These are phyloP conservation scores for Pyrrhoderma noxium DNA, from an alignment of 1,284 basidiomycete species.

Conservation along the genomic window DNA sequence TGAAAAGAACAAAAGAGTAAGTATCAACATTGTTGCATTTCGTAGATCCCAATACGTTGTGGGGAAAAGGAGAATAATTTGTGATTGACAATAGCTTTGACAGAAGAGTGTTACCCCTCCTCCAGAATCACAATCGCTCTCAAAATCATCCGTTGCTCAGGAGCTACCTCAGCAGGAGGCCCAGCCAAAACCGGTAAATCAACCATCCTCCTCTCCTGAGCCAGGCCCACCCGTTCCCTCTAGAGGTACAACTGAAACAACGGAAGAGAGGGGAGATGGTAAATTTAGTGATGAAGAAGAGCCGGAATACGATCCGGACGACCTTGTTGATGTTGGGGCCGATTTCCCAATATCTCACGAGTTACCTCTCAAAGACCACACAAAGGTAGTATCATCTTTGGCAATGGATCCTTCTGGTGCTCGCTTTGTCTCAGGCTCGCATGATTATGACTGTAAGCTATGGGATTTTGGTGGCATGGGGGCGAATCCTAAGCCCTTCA, in stretches of 20 bases:
- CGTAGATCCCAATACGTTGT: background rate
- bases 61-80: background rate
- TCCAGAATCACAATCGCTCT: background rate
- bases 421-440: conserved; percentile 82
- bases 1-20: conserved; percentile 60
- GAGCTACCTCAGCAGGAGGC: background rate
- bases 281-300: conserved; percentile 31
- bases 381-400: conserved; percentile 89
- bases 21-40: conserved; percentile 13
- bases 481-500: conserved; percentile 77
- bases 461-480: conserved; percentile 99
- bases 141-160: no score
- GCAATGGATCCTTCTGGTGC: conserved; percentile 91
- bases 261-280: conserved; percentile 31
- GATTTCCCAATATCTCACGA: conserved; percentile 84
- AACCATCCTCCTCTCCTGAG: conserved; percentile 3
- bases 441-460: conserved; percentile 95
- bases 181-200: background rate
- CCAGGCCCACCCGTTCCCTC: conserved; percentile 7
- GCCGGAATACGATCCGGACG: conserved; percentile 57
- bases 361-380: conserved; percentile 86
- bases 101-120: background rate
- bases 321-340: conserved; percentile 35
- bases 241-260: background rate
- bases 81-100: background rate